Evolutionary conservation across 768 basidiomycete species (phyloP).

Genomic region (Russula vinacea): DNA sequence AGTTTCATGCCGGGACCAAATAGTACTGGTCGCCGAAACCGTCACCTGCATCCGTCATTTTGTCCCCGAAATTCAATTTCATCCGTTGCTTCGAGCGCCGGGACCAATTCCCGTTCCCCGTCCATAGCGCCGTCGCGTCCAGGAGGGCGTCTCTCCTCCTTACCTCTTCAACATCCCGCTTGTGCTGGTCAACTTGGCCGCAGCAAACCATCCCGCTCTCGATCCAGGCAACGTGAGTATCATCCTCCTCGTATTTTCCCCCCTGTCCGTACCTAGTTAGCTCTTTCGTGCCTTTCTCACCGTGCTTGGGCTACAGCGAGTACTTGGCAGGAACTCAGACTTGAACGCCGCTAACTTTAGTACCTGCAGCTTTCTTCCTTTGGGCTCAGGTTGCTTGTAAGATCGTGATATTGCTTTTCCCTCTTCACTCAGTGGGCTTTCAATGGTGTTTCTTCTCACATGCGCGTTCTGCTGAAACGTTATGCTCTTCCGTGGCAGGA

Average conservation of each 20-base stretch:
- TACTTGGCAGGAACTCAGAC: slow-evolving; percentile 1
- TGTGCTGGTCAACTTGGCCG: slow-evolving; percentile 13
- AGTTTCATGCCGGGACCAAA: slow-evolving; percentile 25
- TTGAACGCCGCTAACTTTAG: slow-evolving; percentile 5
- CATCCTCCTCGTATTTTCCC: background rate
- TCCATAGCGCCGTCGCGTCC: slow-evolving; percentile 11
- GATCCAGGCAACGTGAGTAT: slow-evolving; percentile 18
- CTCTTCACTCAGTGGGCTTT: slow-evolving; percentile 6
- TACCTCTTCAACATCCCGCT: slow-evolving; percentile 20
- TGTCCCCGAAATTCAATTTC: slow-evolving; percentile 27
- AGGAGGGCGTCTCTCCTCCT: slow-evolving; percentile 12
- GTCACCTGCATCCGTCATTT: slow-evolving; percentile 27
- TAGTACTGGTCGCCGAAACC: slow-evolving; percentile 29
- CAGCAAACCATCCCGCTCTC: background rate
- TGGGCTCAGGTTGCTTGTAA: slow-evolving; percentile 5
- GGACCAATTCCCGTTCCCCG: slow-evolving; percentile 20
- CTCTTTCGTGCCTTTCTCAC: background rate
- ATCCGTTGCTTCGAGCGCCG: slow-evolving; percentile 22
- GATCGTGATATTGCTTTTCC: slow-evolving; percentile 6
- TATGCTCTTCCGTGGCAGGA: slow-evolving; percentile 18
- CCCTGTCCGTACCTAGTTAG: background rate
- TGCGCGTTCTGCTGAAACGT: slow-evolving; percentile 3
- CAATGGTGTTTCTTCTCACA: background rate
- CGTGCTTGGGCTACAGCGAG: background rate
- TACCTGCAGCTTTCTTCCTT: slow-evolving; percentile 7